Evolutionary conservation across 2,329 filamentous ascomycete genomes (phyloP), one percentile per base, ranked within the genome.

Genomic region (Orbilia oligospora): DNA sequence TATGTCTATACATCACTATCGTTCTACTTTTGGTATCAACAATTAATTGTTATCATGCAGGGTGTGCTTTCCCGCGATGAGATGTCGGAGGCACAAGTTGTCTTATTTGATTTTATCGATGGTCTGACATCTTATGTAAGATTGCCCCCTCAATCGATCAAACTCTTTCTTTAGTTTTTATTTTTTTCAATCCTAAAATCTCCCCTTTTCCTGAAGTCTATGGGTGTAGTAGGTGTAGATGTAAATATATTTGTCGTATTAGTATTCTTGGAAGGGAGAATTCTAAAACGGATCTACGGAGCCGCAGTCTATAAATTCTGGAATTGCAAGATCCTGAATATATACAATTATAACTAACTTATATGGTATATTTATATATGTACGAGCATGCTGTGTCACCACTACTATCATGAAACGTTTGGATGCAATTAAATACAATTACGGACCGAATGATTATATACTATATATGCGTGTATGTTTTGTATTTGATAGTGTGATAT

Each of bases 111-210:
- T 30, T 30, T 30, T 30, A 30, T 30, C 27, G 27, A 3, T 6
- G n/a, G 56, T 61, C 56, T 61, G 56, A 61, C 56, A 44, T 76
- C 72, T 76, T 76, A 76, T 64, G 66, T 76, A 70, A 76, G 72
- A 76, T 53, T 6, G 27, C 27, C 56, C 36, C 33, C 20, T 61
- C 16, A 38, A 41, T 30, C 27, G 30, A 8, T 36, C 24, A n/a
- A n/a, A 36, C 10, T 12, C 38, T 9, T 16, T 14, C 14, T 38
- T 9, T 14, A 10, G 27, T n/a, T n/a, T n/a, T n/a, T n/a, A n/a
- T n/a, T n/a, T n/a, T n/a, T n/a, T n/a, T n/a, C n/a, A n/a, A n/a
- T n/a, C n/a, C n/a, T n/a, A n/a, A n/a, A n/a, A 30, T 30, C 30
- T 4, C 8, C 30, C 30, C 30, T 8, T 30, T 30, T n/a, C n/a